Evolutionary conservation across 2,329 filamentous ascomycete species (phyloP).

Genomic region (Arthrobotrys entomopaga): DNA sequence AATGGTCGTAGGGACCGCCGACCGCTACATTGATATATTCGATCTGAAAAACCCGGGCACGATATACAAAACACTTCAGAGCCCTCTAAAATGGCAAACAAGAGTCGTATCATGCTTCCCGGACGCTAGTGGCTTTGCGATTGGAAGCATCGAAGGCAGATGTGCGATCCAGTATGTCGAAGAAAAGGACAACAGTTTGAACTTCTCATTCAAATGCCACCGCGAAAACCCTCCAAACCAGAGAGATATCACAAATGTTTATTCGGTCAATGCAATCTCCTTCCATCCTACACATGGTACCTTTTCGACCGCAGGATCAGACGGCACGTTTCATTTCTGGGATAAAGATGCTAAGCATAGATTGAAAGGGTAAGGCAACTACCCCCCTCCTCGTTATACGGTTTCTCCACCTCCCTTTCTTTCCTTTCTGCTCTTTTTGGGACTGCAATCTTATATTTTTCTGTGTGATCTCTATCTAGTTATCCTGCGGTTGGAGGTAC

Average conservation of each 20-base stretch:
- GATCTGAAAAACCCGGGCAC: conserved; percentile 87
- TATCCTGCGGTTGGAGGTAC: conserved; percentile 85
- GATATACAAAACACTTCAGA: conserved; percentile 96
- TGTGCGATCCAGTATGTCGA: conserved; percentile 99
- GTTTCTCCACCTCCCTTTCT: too few relatives aligned
- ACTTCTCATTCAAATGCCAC: conserved; percentile 99
- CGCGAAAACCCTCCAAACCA: conserved; percentile 75
- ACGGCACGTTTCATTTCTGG: conserved; percentile 97
- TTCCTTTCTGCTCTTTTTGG: too few relatives aligned
- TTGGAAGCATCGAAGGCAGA: conserved; percentile 94
- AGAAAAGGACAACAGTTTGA: conserved; percentile 84
- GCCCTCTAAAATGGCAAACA: conserved; percentile 98
- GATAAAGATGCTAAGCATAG: conserved; percentile 91
- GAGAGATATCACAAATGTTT: conserved; percentile 84
- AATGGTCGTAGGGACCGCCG: conserved; percentile 89
- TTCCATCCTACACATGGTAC: conserved; percentile 97
- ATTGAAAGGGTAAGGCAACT: conserved; percentile 72
- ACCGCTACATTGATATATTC: conserved; percentile 95
- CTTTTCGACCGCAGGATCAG: conserved; percentile 95
- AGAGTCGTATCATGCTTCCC: conserved; percentile 93
- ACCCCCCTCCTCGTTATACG: not conserved
- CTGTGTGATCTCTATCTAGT: conserved; percentile 1
- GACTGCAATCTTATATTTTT: not conserved
- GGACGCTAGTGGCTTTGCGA: conserved; percentile 89
- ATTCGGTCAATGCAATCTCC: conserved; percentile 94